Conservation (phyloP, 2,329 filamentous ascomycete species). For the Phialemoniopsis sp. region DNA sequence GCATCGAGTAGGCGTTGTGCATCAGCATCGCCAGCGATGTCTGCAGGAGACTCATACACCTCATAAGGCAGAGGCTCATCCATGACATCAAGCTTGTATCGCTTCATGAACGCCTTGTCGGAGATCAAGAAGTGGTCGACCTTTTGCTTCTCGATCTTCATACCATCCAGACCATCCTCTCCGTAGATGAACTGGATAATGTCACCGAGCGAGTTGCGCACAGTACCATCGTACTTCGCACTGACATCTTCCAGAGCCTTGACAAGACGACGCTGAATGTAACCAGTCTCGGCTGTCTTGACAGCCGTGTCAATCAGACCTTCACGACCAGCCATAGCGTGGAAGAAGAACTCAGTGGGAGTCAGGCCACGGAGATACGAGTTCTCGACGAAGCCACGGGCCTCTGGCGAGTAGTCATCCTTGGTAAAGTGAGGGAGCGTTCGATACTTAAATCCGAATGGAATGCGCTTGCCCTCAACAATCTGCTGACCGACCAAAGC, state of each 20-base stretch:
- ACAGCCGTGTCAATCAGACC: conserved; percentile 99
- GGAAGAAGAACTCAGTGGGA: conserved; percentile 97
- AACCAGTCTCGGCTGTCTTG: conserved; percentile 98
- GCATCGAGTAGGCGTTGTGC: conserved; percentile 83
- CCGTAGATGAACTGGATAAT: conserved; percentile 97
- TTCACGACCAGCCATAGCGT: conserved; percentile 99
- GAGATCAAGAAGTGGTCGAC: conserved; percentile 84
- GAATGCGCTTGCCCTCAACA: conserved; percentile 97
- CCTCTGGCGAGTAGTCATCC: conserved; percentile 97
- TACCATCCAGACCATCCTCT: conserved; percentile 93
- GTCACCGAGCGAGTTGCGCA: conserved; percentile 93
- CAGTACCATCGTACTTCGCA: conserved; percentile 95
- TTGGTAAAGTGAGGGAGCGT: conserved; percentile 98
- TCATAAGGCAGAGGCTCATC: conserved; percentile 59
- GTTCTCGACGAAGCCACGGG: conserved; percentile 97
- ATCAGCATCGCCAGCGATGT: conserved; percentile 81
- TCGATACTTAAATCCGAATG: conserved; percentile 97
- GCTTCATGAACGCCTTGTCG: conserved; percentile 70
- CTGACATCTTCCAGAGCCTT: conserved; percentile 98
- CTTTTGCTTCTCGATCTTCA: conserved; percentile 87
- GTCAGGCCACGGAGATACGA: conserved; percentile 95
- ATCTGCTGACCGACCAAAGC: conserved; percentile 97
- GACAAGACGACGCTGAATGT: conserved; percentile 96
- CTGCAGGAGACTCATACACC: conserved; percentile 79
- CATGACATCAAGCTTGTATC: conserved; percentile 86